Conservation (phyloP, 192 early-diverging fungal genomes). For the Neocallimastix lanati region DNA sequence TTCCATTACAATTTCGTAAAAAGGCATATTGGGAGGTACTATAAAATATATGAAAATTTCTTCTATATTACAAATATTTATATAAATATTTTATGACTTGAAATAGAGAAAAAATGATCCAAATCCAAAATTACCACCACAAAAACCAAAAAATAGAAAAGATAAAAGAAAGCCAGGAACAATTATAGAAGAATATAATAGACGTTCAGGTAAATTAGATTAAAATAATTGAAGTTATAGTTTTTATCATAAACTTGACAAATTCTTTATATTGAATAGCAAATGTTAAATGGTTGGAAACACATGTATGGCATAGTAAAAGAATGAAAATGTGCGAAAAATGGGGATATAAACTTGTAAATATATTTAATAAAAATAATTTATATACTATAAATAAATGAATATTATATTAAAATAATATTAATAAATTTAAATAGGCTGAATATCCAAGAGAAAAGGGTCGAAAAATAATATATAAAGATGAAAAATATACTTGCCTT, state of each 20-base stretch:
- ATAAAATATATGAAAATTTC: too few relatives aligned
- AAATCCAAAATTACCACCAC: background rate
- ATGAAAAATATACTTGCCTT: constrained; percentile 52
- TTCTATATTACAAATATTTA: too few relatives aligned
- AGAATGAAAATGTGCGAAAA: constrained; percentile 80
- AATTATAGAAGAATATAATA: constrained; percentile 21
- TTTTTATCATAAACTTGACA: too few relatives aligned
- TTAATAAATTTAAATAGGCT: constrained; percentile 18
- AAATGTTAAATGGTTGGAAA: constrained; percentile 76
- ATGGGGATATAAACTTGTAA: constrained; percentile 63
- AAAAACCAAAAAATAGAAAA: constrained; percentile 10
- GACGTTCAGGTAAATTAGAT: constrained; percentile 16
- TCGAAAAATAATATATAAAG: constrained; percentile 51
- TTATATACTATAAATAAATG: too few relatives aligned
- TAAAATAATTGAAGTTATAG: too few relatives aligned
- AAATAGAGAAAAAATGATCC: background rate
- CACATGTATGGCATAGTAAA: constrained; percentile 96
- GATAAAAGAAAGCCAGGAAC: constrained; percentile 17
- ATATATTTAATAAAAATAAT: background rate
- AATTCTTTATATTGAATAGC: constrained; percentile 5
- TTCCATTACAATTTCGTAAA: constrained; percentile 66
- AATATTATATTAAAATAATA: background rate
- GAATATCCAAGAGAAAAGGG: constrained; percentile 74
- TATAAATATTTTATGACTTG: too few relatives aligned
- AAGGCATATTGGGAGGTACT: constrained; percentile 54